Percentiles rank a stretch among this genome's conserved stretches.
phyloP scores from a whole-genome alignment of 768 basidiomycete species.

The Xerocomus brunneocitrinus region DNA sequence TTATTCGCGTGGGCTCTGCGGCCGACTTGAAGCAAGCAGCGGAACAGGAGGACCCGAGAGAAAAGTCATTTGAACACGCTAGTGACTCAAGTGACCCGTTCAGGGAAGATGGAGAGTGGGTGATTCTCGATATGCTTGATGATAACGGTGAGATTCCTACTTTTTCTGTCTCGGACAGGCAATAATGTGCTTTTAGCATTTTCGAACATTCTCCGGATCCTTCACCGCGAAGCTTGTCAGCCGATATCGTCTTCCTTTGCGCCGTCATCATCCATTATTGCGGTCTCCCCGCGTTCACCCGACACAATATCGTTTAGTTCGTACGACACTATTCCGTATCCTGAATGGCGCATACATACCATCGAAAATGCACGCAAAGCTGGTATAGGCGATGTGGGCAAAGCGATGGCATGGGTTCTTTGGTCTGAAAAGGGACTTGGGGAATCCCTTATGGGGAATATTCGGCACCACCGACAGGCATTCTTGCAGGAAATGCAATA shows the following conservation, averaged over 20 bases:
- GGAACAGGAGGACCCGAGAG: slow-evolving; percentile 3
- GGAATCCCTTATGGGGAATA: slow-evolving; percentile 18
- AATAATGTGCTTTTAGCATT: slow-evolving; percentile 33
- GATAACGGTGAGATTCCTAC: slow-evolving; percentile 34
- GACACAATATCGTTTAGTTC: slow-evolving; percentile 20
- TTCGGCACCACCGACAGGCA: slow-evolving; percentile 19
- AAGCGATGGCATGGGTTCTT: slow-evolving; percentile 47
- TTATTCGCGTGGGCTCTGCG: background rate
- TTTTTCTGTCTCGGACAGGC: background rate
- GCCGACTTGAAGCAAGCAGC: slow-evolving; percentile 2
- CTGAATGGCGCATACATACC: slow-evolving; percentile 58
- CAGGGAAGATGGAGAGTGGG: slow-evolving; percentile 39
- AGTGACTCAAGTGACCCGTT: slow-evolving; percentile 8
- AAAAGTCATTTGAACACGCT: background rate
- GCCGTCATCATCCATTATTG: slow-evolving; percentile 44
- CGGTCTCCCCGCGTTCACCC: slow-evolving; percentile 43
- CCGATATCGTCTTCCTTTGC: slow-evolving; percentile 41
- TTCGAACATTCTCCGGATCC: slow-evolving; percentile 46
- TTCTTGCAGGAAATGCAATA: slow-evolving; percentile 24
- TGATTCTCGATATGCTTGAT: slow-evolving; percentile 49
- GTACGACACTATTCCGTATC: slow-evolving; percentile 47
- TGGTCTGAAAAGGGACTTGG: slow-evolving; percentile 28
- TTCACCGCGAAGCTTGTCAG: slow-evolving; percentile 41
- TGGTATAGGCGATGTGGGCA: slow-evolving; percentile 54
- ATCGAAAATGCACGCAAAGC: slow-evolving; percentile 50